These are phyloP conservation scores for Neonectria magnoliae DNA, from an alignment of 2,329 filamentous ascomycete genomes.

Conservation along the genomic window DNA sequence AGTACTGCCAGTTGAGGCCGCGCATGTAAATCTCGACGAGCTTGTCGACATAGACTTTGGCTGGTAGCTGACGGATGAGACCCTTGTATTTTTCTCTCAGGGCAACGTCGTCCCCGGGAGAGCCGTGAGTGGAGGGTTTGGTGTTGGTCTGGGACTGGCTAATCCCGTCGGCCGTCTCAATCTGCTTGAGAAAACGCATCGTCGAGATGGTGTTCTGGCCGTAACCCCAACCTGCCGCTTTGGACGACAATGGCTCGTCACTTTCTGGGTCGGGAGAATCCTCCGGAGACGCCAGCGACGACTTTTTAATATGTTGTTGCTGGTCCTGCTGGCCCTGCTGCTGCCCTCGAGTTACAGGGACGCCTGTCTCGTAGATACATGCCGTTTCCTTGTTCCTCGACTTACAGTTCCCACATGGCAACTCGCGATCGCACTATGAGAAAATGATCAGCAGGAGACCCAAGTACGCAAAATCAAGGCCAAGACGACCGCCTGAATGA, in stretches of 20 bases:
- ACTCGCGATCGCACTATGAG: constrained; percentile 66
- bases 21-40: constrained; percentile 64
- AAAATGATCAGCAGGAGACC: constrained; percentile 10
- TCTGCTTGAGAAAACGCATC: constrained; percentile 64
- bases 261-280: constrained; percentile 8
- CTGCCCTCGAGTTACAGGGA: constrained; percentile 54
- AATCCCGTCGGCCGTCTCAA: constrained; percentile 55
- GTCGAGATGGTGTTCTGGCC: constrained; percentile 62
- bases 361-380: constrained; percentile 67
- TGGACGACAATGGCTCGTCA: constrained; percentile 51
- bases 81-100: constrained; percentile 67
- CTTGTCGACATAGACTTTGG: constrained; percentile 63
- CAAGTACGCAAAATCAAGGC: not conserved
- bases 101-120: constrained; percentile 47
- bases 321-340: constrained; percentile 13
- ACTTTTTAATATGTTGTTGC: constrained; percentile 4
- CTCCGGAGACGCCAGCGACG: constrained; percentile 2
- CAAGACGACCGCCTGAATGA: not conserved
- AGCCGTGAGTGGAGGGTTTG: constrained; percentile 1
- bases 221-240: constrained; percentile 64
- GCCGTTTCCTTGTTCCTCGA: constrained; percentile 64
- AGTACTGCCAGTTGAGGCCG: constrained; percentile 70
- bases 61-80: constrained; percentile 66
- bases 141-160: constrained; percentile 23
- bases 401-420: constrained; percentile 69